Evolutionary conservation across 176 grass and related monocot species (phyloP).

Genomic region (Alloteropsis semialata): DNA sequence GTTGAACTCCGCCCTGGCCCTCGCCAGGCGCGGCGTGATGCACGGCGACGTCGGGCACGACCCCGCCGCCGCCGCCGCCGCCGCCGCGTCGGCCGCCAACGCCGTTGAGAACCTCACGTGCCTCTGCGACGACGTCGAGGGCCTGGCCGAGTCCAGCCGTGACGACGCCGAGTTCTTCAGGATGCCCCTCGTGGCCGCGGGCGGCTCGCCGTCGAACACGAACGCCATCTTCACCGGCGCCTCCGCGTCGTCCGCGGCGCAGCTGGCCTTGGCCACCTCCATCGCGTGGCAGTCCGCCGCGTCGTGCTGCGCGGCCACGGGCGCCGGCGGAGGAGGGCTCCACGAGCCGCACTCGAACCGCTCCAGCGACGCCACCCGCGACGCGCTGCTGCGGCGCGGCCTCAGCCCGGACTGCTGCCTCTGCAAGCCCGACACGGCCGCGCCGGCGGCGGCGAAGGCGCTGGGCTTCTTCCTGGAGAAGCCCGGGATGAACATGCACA

Average conservation of each 20-base stretch:
- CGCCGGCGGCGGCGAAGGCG: not conserved
- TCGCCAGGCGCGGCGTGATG: slow-evolving; percentile 63
- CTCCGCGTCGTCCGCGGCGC: slow-evolving; percentile 45
- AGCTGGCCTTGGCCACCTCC: slow-evolving; percentile 51
- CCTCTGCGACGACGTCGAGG: slow-evolving; percentile 60
- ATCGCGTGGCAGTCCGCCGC: slow-evolving; percentile 12
- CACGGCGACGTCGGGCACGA: slow-evolving; percentile 72
- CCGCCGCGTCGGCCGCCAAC: not conserved
- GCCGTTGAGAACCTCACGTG: slow-evolving; percentile 81
- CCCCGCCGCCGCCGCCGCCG: not conserved
- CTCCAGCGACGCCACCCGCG: slow-evolving; percentile 49
- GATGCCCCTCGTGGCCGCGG: slow-evolving; percentile 28
- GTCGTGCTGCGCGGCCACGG: not conserved
- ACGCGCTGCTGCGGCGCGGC: slow-evolving; percentile 34
- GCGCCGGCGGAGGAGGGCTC: slow-evolving; percentile 10
- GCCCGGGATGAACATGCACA: slow-evolving; percentile 54
- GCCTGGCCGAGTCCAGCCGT: slow-evolving; percentile 41
- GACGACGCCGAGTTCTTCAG: slow-evolving; percentile 71
- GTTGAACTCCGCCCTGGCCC: slow-evolving; percentile 71
- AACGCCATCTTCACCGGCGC: slow-evolving; percentile 65
- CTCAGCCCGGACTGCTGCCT: slow-evolving; percentile 21
- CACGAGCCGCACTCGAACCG: slow-evolving; percentile 69
- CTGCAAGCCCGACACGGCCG: slow-evolving; percentile 18
- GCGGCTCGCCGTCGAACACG: slow-evolving; percentile 55
- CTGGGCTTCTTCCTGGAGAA: slow-evolving; percentile 47